Evolutionary conservation across 768 basidiomycete genomes (phyloP), one percentile per base, ranked within the genome.

Genomic region (Collybia sordida): DNA sequence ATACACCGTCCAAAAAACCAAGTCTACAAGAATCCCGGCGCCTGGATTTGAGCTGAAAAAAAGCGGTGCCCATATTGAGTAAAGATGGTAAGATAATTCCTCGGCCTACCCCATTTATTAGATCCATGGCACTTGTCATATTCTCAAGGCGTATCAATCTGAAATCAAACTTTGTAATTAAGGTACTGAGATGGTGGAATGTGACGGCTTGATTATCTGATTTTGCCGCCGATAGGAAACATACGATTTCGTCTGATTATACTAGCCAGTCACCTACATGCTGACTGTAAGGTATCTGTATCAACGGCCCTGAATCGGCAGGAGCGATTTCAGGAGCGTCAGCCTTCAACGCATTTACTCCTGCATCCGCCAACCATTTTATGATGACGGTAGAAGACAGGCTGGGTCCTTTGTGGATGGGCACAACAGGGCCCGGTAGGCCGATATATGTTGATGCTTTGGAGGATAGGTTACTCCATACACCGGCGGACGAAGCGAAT

Each of bases 1-100:
- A 70, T 42, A 78, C 83, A 28, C 82, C 83, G 19, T 66, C 69
- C 34, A 56, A 52, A 38, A 43, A n/a, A 21, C 24, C 35, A 23
- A 49, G 37, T 38, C 53, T 47, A 40, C 47, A 19, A 43, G 55
- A 55, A 40, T 36, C 31, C 22, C 52, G 51, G 38, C 41, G 56
- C 38, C 34, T 59, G 27, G 54, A 60, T 55, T 38, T 56, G 44
- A 57, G 59, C 40, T 60, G 42, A 51, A 25, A 12, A 31, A 2
- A 2, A 31, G 31, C 14, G 11, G 9, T 31, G 14, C 5, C 9
- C 3, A 31, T 27, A 27, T 27, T 4, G 31, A 31, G 14, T 11
- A 31, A 6, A 6, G 31, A 31, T 31, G 9, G 9, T 31, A 31
- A 3, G 9, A 12, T 14, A 14, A 11, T 11, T 12, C 31, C 9